Base-by-base conservation (phyloP, 163 green algal genomes). In the Coccomyxa subellipsoidea region DNA sequence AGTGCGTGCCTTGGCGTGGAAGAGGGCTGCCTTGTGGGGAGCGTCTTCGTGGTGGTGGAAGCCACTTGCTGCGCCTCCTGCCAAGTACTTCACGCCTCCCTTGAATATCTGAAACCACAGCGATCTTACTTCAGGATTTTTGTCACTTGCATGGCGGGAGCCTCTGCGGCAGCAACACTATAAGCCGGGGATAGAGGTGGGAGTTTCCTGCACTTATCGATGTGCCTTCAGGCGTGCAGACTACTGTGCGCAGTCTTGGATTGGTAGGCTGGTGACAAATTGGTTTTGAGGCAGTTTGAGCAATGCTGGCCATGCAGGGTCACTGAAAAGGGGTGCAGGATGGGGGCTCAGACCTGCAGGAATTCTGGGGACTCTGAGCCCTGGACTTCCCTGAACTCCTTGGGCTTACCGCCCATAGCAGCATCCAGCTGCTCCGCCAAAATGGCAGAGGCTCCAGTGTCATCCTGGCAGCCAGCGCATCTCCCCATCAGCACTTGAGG, bases 341-440 rank as follows among this genome's bases (percentile, higher is more conserved):
- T 9, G 72, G 31, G 36, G 7, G 3, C 40, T 29, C 36, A 53
- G 15, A 78, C 72, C 32, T 38, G 27, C 37, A 53, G 37, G 31
- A 78, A 78, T 40, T 38, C 72, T 38, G 36, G 25, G 31, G 72
- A 78, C 31, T 78, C 72, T 7, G 23, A 31, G 25, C 72, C 72
- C 37, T 78, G 72, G 25, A 78, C 72, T 31, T 78, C 72, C 27
- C 72, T 29, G n/a, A 38, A 40, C 72, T 78, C 36, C 72, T 78
- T 38, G 6, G 72, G 72, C 15, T 7, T 8, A 53, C 72, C 72
- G 10, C 72, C 72, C 36, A 78, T 47, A 15, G 31, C 32, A 40
- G 36, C 72, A 78, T 78, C 72, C 21, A 78, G 72, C 37, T 78
- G 36, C 72, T 59, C 72, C 23, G 72, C 72, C 37, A 78, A 31